Percentiles rank a stretch among this genome's conserved stretches.
Evolutionary conservation across 257 asterid species (phyloP).

Genomic region (Fraxinus anomala): DNA sequence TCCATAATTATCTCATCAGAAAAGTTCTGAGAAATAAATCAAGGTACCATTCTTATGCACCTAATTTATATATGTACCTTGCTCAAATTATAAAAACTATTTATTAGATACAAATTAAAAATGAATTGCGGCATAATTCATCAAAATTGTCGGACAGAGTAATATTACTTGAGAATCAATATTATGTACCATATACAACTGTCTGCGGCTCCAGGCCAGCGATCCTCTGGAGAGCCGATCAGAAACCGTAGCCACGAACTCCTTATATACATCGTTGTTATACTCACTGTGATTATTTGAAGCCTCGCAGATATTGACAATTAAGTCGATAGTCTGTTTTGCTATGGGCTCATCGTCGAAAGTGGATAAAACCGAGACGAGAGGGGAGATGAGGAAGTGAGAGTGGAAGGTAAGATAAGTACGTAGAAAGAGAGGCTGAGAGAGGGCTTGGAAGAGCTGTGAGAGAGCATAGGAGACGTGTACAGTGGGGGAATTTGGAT

Average conservation of each 20-base stretch:
- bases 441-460: slow-evolving; percentile 75
- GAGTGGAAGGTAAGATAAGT: slow-evolving; percentile 65
- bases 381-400: slow-evolving; percentile 85
- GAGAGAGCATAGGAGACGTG: slow-evolving; percentile 93
- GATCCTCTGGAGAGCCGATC: slow-evolving; percentile 63
- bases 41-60: neutral
- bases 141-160: neutral
- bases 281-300: slow-evolving; percentile 17
- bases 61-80: neutral
- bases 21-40: neutral
- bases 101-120: neutral
- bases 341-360: slow-evolving; percentile 78
- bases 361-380: slow-evolving; percentile 52
- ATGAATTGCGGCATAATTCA: neutral
- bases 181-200: slow-evolving; percentile 62
- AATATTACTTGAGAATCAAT: neutral
- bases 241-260: slow-evolving; percentile 69
- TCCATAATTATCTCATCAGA: neutral
- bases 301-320: slow-evolving; percentile 52
- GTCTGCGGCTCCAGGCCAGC: slow-evolving; percentile 77
- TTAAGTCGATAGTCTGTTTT: slow-evolving; percentile 63
- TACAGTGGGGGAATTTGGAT: slow-evolving; percentile 72
- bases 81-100: neutral
- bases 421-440: slow-evolving; percentile 67
- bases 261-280: slow-evolving; percentile 50